These are phyloP conservation scores for Oryza meridionalis DNA, from an alignment of 176 grass and related monocot species.

Conservation along the genomic window DNA sequence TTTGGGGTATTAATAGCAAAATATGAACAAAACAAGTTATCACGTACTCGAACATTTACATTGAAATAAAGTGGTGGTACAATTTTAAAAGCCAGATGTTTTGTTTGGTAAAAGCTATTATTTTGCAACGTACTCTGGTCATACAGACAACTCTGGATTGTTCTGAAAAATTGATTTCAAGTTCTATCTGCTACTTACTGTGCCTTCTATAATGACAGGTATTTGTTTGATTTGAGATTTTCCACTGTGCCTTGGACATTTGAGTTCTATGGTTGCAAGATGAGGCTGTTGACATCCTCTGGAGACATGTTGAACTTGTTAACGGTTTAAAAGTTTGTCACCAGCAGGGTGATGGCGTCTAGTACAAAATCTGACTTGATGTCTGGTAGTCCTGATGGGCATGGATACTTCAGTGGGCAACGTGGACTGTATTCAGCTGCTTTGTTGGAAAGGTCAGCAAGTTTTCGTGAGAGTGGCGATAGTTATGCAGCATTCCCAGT, in stretches of 20 bases:
- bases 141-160: background rate
- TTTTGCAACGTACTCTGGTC: slow-evolving; percentile 20
- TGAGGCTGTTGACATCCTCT: slow-evolving; percentile 24
- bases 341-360: slow-evolving; percentile 61
- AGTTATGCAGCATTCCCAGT: slow-evolving; percentile 50
- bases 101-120: slow-evolving; percentile 28
- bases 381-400: slow-evolving; percentile 67
- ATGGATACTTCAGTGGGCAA: slow-evolving; percentile 58
- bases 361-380: slow-evolving; percentile 74
- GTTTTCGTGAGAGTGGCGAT: slow-evolving; percentile 68
- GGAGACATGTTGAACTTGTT: slow-evolving; percentile 34
- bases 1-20: slow-evolving; percentile 4
- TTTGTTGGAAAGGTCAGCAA: slow-evolving; percentile 71
- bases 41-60: background rate
- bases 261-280: slow-evolving; percentile 51
- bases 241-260: slow-evolving; percentile 16
- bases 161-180: background rate
- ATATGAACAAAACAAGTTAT: slow-evolving; percentile 7
- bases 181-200: slow-evolving; percentile 24
- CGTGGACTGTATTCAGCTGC: slow-evolving; percentile 58
- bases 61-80: slow-evolving; percentile 11
- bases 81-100: background rate
- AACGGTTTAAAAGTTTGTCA: slow-evolving; percentile 37
- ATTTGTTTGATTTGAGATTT: slow-evolving; percentile 42
- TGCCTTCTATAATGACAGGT: slow-evolving; percentile 40